Percentiles rank a stretch among this genome's conserved stretches.
Evolutionary conservation across 805 yeast genomes (phyloP).

Genomic region (Lipomyces orientalis): DNA sequence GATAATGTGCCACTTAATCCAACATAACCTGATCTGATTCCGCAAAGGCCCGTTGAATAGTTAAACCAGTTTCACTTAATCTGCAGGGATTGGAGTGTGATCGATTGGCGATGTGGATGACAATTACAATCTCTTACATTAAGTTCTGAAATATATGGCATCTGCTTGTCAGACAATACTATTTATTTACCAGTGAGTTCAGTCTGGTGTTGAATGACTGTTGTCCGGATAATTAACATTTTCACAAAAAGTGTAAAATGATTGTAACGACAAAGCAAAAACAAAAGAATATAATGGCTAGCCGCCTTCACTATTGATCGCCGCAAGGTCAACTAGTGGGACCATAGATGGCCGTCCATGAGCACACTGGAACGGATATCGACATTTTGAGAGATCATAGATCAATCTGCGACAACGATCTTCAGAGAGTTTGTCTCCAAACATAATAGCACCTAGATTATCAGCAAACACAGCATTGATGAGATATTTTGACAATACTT

Average conservation of each 20-base stretch:
- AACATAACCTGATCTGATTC: too few species aligned
- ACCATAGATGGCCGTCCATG: conserved; percentile 81
- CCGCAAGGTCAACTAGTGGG: conserved; percentile 47
- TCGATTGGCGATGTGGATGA: too few species aligned
- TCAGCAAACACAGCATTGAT: conserved; percentile 60
- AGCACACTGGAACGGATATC: conserved; percentile 77
- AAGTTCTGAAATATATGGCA: too few species aligned
- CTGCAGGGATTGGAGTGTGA: too few species aligned
- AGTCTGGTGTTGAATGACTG: not conserved
- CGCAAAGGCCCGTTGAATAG: too few species aligned
- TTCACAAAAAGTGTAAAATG: not conserved
- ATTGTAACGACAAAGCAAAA: not conserved
- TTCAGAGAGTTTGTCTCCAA: conserved; percentile 60
- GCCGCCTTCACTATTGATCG: not conserved
- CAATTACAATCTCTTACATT: too few species aligned
- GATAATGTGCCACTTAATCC: too few species aligned
- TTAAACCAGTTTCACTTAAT: too few species aligned
- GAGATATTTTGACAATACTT: not conserved
- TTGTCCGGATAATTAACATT: not conserved
- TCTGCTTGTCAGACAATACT: too few species aligned
- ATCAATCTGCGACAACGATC: conserved; percentile 56
- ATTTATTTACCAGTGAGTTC: too few species aligned
- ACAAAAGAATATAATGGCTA: not conserved
- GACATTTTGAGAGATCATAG: conserved; percentile 53
- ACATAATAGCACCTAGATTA: conserved; percentile 60